Conservation (phyloP, 2,329 filamentous ascomycete genomes). For the Hortaea sp. region DNA sequence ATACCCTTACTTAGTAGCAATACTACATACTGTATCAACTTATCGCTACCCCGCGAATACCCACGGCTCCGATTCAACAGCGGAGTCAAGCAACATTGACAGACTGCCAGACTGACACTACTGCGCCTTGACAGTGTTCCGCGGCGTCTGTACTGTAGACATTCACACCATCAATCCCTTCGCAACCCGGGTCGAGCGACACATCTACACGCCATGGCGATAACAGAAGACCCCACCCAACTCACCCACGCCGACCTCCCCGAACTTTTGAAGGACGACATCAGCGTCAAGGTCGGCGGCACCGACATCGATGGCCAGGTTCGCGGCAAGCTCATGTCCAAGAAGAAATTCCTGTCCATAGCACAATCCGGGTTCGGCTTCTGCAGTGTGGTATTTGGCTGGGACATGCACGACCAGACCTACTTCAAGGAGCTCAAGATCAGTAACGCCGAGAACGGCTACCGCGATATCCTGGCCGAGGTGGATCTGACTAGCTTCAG, state of each 20-base stretch:
- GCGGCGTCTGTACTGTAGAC: not conserved
- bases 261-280: slow-evolving; percentile 58
- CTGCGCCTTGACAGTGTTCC: no score
- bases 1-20: not conserved
- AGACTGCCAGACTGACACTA: no score
- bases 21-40: not conserved
- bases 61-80: not conserved
- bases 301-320: slow-evolving; percentile 80
- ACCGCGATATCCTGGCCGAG: slow-evolving; percentile 72
- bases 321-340: slow-evolving; percentile 82
- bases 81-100: not conserved
- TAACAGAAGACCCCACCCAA: slow-evolving; percentile 23
- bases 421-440: slow-evolving; percentile 78
- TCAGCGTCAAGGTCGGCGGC: slow-evolving; percentile 76
- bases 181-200: no score
- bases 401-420: slow-evolving; percentile 93
- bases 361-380: slow-evolving; percentile 78
- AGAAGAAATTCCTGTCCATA: slow-evolving; percentile 83
- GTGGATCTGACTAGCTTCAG: slow-evolving; percentile 70
- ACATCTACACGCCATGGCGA: slow-evolving; percentile 18
- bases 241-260: slow-evolving; percentile 58
- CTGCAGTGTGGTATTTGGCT: slow-evolving; percentile 89
- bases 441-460: slow-evolving; percentile 85
- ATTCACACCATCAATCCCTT: not conserved
- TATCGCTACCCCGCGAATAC: not conserved